Conservation (phyloP, 768 basidiomycete genomes). For the Cyathus striatus region DNA sequence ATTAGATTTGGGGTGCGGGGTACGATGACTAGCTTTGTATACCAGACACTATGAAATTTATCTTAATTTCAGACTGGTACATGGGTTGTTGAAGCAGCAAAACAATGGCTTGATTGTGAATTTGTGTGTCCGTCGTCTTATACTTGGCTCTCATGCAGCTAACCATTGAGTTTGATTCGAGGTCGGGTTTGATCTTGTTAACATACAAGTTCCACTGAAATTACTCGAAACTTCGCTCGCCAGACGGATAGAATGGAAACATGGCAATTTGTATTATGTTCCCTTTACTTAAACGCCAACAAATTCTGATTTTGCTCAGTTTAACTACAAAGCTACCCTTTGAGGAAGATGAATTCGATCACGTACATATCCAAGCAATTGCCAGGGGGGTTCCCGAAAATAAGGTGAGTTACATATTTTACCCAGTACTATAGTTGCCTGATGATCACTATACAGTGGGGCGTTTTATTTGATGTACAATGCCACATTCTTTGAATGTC, state of each 20-base stretch:
- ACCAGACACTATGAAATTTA: too few relatives aligned
- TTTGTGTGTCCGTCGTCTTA: slow-evolving; percentile 50
- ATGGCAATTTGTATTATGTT: slow-evolving; percentile 66
- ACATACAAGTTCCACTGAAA: slow-evolving; percentile 59
- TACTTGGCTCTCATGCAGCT: too few relatives aligned
- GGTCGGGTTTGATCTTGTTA: slow-evolving; percentile 79
- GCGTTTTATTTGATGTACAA: slow-evolving; percentile 63
- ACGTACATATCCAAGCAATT: slow-evolving; percentile 67
- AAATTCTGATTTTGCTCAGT: slow-evolving; percentile 1
- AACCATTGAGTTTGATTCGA: too few relatives aligned
- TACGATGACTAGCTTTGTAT: slow-evolving; percentile 31
- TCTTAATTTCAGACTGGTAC: slow-evolving; percentile 59
- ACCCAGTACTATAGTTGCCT: too few relatives aligned
- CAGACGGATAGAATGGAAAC: slow-evolving; percentile 61
- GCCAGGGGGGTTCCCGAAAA: slow-evolving; percentile 71
- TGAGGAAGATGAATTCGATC: slow-evolving; percentile 79
- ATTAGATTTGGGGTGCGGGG: slow-evolving; percentile 73
- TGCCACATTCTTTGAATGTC: too few relatives aligned
- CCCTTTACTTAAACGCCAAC: background rate
- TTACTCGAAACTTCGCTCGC: slow-evolving; percentile 47
- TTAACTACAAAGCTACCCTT: slow-evolving; percentile 74
- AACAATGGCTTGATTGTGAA: slow-evolving; percentile 59
- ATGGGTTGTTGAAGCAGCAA: slow-evolving; percentile 72
- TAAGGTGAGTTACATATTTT: too few relatives aligned
- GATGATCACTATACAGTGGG: too few relatives aligned